Evolutionary conservation across 371 early-diverging fungal species (phyloP).

Genomic region (Mucor velutinosus): DNA sequence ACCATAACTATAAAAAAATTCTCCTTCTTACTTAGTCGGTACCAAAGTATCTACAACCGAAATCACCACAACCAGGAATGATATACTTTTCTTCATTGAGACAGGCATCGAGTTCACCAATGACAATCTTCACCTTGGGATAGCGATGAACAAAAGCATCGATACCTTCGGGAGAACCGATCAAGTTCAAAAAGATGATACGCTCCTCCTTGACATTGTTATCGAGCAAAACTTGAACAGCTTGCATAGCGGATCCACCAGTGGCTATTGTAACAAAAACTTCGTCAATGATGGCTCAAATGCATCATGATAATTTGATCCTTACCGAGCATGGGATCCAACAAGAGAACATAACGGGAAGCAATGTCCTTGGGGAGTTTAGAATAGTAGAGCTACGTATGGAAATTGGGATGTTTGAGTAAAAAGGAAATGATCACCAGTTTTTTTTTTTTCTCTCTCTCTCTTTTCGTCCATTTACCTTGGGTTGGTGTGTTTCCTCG

Average conservation of each 20-base stretch:
- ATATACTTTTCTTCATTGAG: conserved; percentile 85
- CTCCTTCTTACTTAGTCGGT: conserved; percentile 28
- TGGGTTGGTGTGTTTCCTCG: conserved; percentile 89
- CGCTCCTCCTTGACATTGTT: conserved; percentile 85
- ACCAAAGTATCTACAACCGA: conserved; percentile 75
- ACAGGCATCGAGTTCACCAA: conserved; percentile 84
- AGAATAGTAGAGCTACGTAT: conserved; percentile 77
- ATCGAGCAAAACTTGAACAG: conserved; percentile 83
- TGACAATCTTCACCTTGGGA: conserved; percentile 85
- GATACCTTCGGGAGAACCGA: conserved; percentile 85
- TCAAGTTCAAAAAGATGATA: conserved; percentile 84
- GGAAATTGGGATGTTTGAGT: not conserved
- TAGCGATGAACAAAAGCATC: conserved; percentile 69
- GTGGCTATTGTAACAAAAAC: conserved; percentile 69
- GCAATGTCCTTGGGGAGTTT: conserved; percentile 90
- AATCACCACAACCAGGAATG: conserved; percentile 94
- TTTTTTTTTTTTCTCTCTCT: not conserved
- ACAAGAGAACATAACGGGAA: conserved; percentile 80
- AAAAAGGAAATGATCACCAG: conserved; percentile 5
- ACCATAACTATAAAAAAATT: not conserved
- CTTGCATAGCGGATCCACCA: conserved; percentile 92
- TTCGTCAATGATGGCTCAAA: not conserved
- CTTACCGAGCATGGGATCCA: conserved; percentile 93
- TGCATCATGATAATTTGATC: not conserved
- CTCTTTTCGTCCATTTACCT: conserved; percentile 44